Evolutionary conservation across 2,329 filamentous ascomycete species (phyloP).

Genomic region (Neocatenulostroma microsporum): DNA sequence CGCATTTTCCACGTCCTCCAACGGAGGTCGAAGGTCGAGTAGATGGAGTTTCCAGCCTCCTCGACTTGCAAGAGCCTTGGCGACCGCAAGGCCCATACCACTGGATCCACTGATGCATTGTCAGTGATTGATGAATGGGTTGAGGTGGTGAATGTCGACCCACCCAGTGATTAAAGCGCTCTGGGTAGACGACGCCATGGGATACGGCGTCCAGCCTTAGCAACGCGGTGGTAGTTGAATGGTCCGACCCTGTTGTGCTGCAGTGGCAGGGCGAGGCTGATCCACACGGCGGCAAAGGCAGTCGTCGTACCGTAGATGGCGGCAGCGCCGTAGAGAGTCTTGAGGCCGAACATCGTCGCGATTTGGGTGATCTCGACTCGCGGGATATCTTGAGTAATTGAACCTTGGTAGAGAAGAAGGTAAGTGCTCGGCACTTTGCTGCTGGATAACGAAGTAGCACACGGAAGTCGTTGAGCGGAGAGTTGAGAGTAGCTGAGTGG

Average conservation of each 20-base stretch:
- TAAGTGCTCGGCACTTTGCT: no score
- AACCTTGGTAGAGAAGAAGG: constrained; percentile 8
- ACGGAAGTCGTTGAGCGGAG: constrained; percentile 5
- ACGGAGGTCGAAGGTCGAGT: constrained; percentile 33
- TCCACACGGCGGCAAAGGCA: constrained; percentile 25
- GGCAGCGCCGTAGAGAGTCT: constrained; percentile 23
- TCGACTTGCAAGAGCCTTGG: constrained; percentile 31
- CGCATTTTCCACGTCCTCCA: constrained; percentile 25
- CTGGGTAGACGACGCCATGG: constrained; percentile 28
- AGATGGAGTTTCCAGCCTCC: constrained; percentile 36
- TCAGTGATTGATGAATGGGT: constrained; percentile 9
- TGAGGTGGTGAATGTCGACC: constrained; percentile 1
- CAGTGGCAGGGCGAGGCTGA: constrained; percentile 23
- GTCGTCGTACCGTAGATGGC: constrained; percentile 25
- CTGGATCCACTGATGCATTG: constrained; percentile 21
- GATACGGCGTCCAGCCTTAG: constrained; percentile 18
- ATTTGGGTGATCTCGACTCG: neutral
- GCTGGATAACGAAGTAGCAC: constrained; percentile 3
- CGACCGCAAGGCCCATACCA: constrained; percentile 39
- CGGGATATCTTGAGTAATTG: neutral
- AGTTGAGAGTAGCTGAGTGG: neutral
- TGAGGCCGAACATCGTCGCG: constrained; percentile 21
- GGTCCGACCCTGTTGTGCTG: constrained; percentile 25
- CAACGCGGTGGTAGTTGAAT: constrained; percentile 27
- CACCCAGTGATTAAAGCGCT: constrained; percentile 21